Base-by-base conservation (phyloP, 1,284 basidiomycete genomes). In the Rhodotorula sp. region DNA sequence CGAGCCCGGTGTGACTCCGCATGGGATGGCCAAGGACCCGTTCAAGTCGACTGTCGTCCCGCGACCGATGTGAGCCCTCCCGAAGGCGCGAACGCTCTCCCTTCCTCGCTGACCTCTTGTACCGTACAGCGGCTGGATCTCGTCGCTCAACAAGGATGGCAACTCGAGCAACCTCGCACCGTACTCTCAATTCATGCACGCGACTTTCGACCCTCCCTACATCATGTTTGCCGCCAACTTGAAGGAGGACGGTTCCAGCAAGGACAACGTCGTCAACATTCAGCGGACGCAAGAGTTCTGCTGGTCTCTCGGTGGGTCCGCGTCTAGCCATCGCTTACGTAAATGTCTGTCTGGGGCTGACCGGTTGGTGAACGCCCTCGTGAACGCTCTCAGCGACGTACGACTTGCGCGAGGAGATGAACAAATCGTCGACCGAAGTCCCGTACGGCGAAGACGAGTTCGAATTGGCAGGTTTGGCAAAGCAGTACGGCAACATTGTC, bases 21-120 rank as follows among this genome's bases (percentile, higher is more conserved):
- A 68, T 26, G 61, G 61, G 7, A 61, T 68, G 24, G 53, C 61
- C 14, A 26, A 63, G 45, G 61, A 68, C 56, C 66, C 66, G 20
- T 68, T 68, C 61, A 68, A 68, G 49, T 55, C 66, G 24, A 63
- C 60, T 17, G 66, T 60, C 6, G 66, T 68, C 10, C 65, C 65
- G 4, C 59, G 65, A 2, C 60, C 65, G 0, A 54, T 57, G 45
- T 20, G 45, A n/a, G 30, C 24, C 7, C 45, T 3, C 17, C 33
- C 33, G 15, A 17, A 17, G 17, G 29, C 53, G 17, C 24, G 20
- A 49, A 12, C 48, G 22, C 48, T 49, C 24, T 49, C 48, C 48
- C 48, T 17, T 54, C 17, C 26, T 54, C 14, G 14, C 56, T 44
- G 22, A n/a, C 29, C 8, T 24, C 18, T 22, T 30, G 2, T 22